Base-by-base conservation (phyloP, 257 asterid species). In the Striga asiatica region DNA sequence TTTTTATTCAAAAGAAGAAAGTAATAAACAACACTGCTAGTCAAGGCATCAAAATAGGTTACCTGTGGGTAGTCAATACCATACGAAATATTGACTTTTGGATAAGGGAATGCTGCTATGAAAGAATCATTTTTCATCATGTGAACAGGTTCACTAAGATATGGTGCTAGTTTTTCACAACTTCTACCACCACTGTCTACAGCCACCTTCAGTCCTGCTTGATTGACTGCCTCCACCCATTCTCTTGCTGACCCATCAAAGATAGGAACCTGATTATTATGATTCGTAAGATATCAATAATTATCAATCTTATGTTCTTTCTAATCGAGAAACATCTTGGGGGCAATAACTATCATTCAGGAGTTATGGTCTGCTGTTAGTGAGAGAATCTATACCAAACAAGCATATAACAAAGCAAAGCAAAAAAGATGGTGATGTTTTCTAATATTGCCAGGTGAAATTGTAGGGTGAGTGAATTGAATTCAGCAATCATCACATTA, bases 181-280 rank as follows among this genome's bases (percentile, higher is more conserved):
- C 71, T 72, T 62, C 74, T 53, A 65, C 94, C 94, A 61, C 49
- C 71, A 54, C 43, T 28, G 65, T 82, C 85, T 35, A 60, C 65
- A 27, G 98, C 94, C 54, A 67, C 92, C 66, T 74, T 65, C 55
- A 87, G 54, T 60, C 98, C 98, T 54, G 70, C 89, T 69, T 82
- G 74, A 57, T 71, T 50, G 71, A 91, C 76, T 21, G 89, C 97
- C 35, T 76, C 84, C 43, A 82, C 83, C 98, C 98, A 91, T 68
- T 80, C 95, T 66, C 78, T 87, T 45, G 94, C 89, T 37, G 98
- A 91, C 51, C 98, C 98, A 70, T 91, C 97, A 66, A 87, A 80
- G 59, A 91, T 84, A 68, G 98, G 98, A 66, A 91, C 88, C 97
- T 89, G 83, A 52, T 53, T 50, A 20, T 66, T 47, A 62, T 41